Evolutionary conservation across 306 rosid genomes (phyloP).

Genomic region (Cucurbita maxima): DNA sequence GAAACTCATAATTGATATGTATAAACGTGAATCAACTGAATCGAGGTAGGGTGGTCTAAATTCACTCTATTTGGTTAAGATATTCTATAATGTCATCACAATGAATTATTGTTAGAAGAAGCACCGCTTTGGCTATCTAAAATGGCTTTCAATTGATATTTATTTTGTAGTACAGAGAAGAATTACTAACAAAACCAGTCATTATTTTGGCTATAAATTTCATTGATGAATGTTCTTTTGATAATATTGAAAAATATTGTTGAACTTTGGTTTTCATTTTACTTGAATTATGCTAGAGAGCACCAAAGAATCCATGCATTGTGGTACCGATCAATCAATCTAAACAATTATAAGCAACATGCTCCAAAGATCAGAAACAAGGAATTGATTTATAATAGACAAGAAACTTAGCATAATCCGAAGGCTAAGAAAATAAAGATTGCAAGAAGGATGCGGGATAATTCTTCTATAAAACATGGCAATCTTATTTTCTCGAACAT

Average conservation of each 20-base stretch:
- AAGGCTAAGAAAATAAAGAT: background rate
- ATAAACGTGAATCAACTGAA: slow-evolving; percentile 70
- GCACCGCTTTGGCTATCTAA: background rate
- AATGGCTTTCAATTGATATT: background rate
- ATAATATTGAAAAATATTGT: background rate
- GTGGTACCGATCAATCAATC: background rate
- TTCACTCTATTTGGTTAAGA: slow-evolving; percentile 6
- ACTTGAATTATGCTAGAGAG: background rate
- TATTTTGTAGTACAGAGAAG: background rate
- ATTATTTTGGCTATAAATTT: background rate
- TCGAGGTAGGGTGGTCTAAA: slow-evolving; percentile 42
- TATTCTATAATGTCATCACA: background rate
- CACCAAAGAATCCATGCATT: background rate
- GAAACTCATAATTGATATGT: slow-evolving; percentile 67
- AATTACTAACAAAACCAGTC: background rate
- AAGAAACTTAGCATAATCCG: background rate
- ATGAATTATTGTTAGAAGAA: background rate
- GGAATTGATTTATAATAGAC: background rate
- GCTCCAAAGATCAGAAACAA: background rate
- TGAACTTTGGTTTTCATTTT: background rate
- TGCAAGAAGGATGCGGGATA: background rate
- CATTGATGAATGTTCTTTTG: background rate
- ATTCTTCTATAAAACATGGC: background rate
- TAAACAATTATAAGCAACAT: background rate
- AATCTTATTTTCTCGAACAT: no score